Evolutionary conservation across 495 filamentous ascomycete genomes (phyloP), one percentile per base, ranked within the genome.

Genomic region (Penicillium salamii): DNA sequence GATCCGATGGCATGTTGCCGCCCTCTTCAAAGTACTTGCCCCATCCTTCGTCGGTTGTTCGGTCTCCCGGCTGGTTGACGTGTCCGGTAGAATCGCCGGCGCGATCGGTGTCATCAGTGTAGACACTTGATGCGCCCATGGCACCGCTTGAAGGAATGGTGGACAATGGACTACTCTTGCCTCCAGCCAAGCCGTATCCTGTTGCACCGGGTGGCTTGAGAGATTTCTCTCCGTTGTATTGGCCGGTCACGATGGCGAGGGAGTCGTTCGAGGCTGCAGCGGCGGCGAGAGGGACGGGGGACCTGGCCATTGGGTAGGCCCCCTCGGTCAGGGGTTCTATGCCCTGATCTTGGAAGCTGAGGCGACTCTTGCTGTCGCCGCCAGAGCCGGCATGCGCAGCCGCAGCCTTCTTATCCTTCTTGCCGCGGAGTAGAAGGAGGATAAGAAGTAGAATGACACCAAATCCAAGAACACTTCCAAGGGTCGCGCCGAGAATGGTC

Each of bases 401-500:
- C 28, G 69, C 55, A 68, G 51, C 46, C 66, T 78, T 74, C 20
- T 71, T 68, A 52, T 83, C 67, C 52, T 79, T 76, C 45, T 77
- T 72, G 49, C 82, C 84, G 57, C 82, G 79, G 9, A 98, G 67
- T 21, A 87, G 72, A 39, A 91, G 70, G 13, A 96, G 75, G 3
- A 88, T 53, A 7, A 84, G 46, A 9, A 86, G 71, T n/a, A 97
- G 67, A 8, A 97, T 63, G 1, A 85, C 65, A 13, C 81, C 84
- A 39, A 87, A 65, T 1, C 86, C 90, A 45, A 90, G 77, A 18
- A 96, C 79, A 13, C 83, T 81, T 3, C 91, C 90, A 1, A 98
- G 77, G 1, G 87, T 86, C 32, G 85, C 86, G 39, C 87, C 90
- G 1, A 98, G 78, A 26, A 95, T 85, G 5, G 41, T 33, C 17